Conservation (phyloP, 1,284 basidiomycete species). For the Vanrija humicola region DNA sequence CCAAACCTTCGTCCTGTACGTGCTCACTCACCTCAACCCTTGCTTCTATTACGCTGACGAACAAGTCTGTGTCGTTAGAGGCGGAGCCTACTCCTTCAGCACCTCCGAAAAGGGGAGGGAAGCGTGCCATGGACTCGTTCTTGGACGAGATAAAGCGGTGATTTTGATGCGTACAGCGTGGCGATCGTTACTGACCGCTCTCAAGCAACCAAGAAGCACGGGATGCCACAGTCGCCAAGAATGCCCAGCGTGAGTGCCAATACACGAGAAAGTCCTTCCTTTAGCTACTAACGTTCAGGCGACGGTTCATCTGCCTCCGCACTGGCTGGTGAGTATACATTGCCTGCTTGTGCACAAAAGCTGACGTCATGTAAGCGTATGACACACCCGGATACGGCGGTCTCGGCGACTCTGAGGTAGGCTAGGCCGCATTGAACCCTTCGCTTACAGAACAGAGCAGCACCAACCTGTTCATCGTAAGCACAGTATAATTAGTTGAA, state of each 20-base stretch:
- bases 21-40: too few relatives aligned
- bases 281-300: conserved; percentile 31
- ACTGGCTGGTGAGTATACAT: conserved; percentile 61
- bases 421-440: background rate
- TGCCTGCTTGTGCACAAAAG: conserved; percentile 2
- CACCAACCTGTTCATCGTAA: conserved; percentile 86
- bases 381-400: conserved; percentile 18
- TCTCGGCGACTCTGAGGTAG: conserved; percentile 31
- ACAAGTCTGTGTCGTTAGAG: background rate
- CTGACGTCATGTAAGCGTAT: conserved; percentile 19
- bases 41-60: too few relatives aligned
- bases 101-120: conserved; percentile 71
- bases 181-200: background rate
- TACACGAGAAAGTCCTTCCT: background rate
- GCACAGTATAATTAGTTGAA: conserved; percentile 3
- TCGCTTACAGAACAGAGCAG: conserved; percentile 55
- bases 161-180: background rate
- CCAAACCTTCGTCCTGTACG: too few relatives aligned
- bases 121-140: conserved; percentile 88
- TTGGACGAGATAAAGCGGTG: conserved; percentile 88
- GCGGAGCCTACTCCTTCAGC: conserved; percentile 54
- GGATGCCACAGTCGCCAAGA: conserved; percentile 72
- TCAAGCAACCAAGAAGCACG: conserved; percentile 81
- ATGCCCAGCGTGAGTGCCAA: conserved; percentile 55
- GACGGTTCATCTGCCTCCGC: conserved; percentile 70